phyloP scores from a whole-genome alignment of 129 eudicot genomes.

The Flaveria robusta region DNA sequence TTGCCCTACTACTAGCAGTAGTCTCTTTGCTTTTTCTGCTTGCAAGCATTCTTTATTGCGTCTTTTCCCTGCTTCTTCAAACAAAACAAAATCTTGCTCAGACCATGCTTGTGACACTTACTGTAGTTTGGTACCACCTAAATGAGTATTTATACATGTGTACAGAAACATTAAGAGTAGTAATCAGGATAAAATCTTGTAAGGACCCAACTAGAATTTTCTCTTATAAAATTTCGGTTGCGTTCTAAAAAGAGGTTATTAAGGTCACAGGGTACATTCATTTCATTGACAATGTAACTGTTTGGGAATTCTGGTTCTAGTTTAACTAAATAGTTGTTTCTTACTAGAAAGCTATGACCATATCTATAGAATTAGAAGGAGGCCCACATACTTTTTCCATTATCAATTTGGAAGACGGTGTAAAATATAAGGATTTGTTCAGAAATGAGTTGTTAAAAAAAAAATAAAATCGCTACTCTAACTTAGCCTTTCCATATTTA shows the following conservation, averaged over 20 bases:
- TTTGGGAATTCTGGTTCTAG: slow-evolving; percentile 32
- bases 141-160: slow-evolving; percentile 17
- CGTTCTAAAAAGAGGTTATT: too few species aligned
- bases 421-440: slow-evolving; percentile 40
- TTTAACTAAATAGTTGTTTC: slow-evolving; percentile 32
- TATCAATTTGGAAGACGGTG: slow-evolving; percentile 15
- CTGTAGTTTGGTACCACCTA: slow-evolving; percentile 26
- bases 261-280: too few species aligned
- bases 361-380: slow-evolving; percentile 32
- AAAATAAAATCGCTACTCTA: slow-evolving; percentile 25
- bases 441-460: slow-evolving; percentile 20
- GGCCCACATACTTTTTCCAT: slow-evolving; percentile 38
- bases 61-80: slow-evolving; percentile 43
- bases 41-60: slow-evolving; percentile 25
- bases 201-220: not conserved
- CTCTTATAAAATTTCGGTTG: too few species aligned
- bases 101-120: slow-evolving; percentile 42
- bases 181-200: not conserved
- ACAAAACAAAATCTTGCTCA: slow-evolving; percentile 33
- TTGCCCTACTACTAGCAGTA: slow-evolving; percentile 24
- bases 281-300: not conserved
- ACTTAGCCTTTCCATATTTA: slow-evolving; percentile 31
- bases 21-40: slow-evolving; percentile 38
- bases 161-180: not conserved
- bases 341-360: slow-evolving; percentile 27